Evolutionary conservation across 164 flowering plant species (phyloP).

Genomic region (Berberis thunbergii): DNA sequence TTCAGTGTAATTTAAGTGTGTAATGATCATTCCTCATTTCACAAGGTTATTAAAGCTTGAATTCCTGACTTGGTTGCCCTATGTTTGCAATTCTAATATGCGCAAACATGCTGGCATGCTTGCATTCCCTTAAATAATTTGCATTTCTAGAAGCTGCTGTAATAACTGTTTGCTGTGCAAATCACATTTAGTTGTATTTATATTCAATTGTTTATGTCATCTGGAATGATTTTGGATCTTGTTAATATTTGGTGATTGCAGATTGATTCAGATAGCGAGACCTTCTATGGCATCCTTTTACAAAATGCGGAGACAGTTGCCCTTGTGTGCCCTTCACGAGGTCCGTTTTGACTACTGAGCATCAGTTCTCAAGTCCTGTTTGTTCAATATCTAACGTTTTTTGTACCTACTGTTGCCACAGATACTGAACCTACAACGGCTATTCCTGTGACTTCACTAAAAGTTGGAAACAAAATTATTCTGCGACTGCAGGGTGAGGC

Average conservation of each 20-base stretch:
- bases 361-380: not conserved
- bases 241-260: constrained; percentile 9
- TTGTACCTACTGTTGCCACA: constrained; percentile 12
- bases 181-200: not conserved
- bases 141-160: not conserved
- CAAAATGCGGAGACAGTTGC: constrained; percentile 96
- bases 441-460: constrained; percentile 72
- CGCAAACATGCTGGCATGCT: too few species aligned
- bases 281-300: constrained; percentile 52
- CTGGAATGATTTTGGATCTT: not conserved
- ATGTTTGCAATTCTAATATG: too few species aligned
- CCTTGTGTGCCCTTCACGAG: constrained; percentile 42
- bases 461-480: constrained; percentile 65
- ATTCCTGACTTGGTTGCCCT: too few species aligned
- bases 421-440: constrained; percentile 33
- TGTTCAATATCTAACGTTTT: not conserved
- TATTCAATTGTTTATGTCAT: not conserved
- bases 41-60: too few species aligned
- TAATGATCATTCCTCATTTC: too few species aligned
- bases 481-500: constrained; percentile 75
- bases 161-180: not conserved
- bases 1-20: too few species aligned
- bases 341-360: constrained; percentile 18
- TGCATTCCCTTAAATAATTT: too few species aligned
- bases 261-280: constrained; percentile 34